Conservation (phyloP, 129 eudicot species). For the Ambrosia artemisiifolia region DNA sequence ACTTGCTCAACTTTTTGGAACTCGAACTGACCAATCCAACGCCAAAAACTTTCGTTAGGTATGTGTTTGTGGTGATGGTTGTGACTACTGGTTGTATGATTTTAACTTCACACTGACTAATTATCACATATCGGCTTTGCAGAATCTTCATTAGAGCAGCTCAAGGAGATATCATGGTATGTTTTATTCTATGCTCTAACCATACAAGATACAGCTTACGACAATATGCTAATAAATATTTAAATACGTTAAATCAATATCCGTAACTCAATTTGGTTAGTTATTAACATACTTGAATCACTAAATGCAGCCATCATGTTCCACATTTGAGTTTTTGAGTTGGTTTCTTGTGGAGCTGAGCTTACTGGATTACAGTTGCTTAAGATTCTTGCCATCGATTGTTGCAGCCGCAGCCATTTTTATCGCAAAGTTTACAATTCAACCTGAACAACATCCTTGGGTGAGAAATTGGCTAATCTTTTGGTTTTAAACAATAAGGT, state of each 20-base stretch:
- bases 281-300: constrained; percentile 19
- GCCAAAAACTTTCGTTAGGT: constrained; percentile 80
- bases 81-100: not conserved
- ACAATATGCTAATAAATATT: not conserved
- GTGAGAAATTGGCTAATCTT: constrained; percentile 39
- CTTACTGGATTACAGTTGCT: constrained; percentile 57
- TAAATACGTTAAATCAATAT: not conserved
- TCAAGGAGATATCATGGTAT: constrained; percentile 55
- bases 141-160: constrained; percentile 65
- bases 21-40: constrained; percentile 64
- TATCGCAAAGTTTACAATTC: constrained; percentile 54
- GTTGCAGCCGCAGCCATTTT: constrained; percentile 77
- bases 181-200: not conserved
- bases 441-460: constrained; percentile 71
- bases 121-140: constrained; percentile 19
- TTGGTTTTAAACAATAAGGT: not conserved
- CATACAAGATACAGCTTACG: not conserved
- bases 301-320: constrained; percentile 32
- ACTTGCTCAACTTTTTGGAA: constrained; percentile 56
- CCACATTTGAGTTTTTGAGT: constrained; percentile 54
- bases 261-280: not conserved
- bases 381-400: constrained; percentile 67
- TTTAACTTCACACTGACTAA: not conserved
- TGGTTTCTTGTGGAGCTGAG: constrained; percentile 76
- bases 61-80: not conserved